Percentiles rank a stretch among this genome's conserved stretches.
Evolutionary conservation across 2,329 filamentous ascomycete genomes (phyloP).

Genomic region (Alternaria solani): DNA sequence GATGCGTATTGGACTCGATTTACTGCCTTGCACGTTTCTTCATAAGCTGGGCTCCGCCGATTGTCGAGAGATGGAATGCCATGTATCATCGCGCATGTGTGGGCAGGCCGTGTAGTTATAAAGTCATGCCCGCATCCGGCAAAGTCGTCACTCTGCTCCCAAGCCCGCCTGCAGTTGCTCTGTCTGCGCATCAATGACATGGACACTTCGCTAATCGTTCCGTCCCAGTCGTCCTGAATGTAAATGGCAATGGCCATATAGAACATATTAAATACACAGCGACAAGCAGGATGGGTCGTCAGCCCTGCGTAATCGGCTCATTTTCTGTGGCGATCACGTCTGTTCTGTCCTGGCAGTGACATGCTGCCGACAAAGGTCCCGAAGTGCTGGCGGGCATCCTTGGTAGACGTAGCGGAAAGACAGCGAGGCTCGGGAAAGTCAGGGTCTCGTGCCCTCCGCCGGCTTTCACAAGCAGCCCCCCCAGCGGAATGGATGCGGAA

Average conservation of each 20-base stretch:
- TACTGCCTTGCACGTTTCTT: neutral
- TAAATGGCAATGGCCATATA: neutral
- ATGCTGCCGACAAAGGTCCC: constrained; percentile 7
- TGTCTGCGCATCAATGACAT: neutral
- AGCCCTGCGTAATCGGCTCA: neutral
- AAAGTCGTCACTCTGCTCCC: neutral
- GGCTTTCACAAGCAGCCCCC: neutral
- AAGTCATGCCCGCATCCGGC: too few species aligned
- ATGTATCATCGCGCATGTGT: neutral
- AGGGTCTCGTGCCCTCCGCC: neutral
- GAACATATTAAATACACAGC: neutral
- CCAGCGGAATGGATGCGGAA: constrained; percentile 18
- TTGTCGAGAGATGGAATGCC: neutral
- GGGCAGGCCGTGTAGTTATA: neutral
- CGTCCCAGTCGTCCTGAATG: neutral
- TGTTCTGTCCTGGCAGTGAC: neutral
- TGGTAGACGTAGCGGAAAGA: constrained; percentile 8
- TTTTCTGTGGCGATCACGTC: neutral
- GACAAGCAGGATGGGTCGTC: neutral
- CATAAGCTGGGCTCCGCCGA: neutral
- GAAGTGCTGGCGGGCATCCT: constrained; percentile 5
- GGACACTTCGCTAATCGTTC: neutral
- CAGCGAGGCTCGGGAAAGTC: constrained; percentile 5
- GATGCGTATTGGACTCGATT: neutral
- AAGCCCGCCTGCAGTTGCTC: neutral